These are phyloP conservation scores for Acanthamoeba rhysodes DNA, from an alignment of 208 protist genomes.

Conservation along the genomic window DNA sequence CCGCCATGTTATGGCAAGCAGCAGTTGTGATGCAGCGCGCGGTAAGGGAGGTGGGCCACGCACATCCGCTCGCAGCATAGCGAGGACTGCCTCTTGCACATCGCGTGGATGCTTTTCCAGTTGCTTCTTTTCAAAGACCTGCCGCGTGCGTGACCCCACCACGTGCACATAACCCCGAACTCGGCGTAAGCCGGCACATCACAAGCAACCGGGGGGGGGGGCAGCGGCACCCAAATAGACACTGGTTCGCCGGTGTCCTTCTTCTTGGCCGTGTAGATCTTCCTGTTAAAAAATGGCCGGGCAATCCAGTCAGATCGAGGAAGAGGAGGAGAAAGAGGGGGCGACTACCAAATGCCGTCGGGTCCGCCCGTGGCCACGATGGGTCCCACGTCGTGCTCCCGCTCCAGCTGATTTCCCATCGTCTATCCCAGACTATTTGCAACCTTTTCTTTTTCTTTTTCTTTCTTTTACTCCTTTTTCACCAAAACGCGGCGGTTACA, in stretches of 20 bases:
- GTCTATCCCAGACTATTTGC: too few species aligned
- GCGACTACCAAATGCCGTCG: neutral
- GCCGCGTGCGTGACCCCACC: neutral
- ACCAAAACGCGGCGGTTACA: neutral
- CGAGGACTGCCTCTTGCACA: slow-evolving; percentile 1
- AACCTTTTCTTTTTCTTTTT: too few species aligned
- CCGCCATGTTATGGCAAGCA: neutral
- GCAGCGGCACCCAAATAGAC: neutral
- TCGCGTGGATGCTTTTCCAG: slow-evolving; percentile 9
- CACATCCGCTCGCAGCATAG: slow-evolving; percentile 8
- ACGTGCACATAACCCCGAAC: too few species aligned
- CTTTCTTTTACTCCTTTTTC: too few species aligned
- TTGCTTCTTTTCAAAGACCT: slow-evolving; percentile 16
- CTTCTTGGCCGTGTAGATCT: slow-evolving; percentile 59
- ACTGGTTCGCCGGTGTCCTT: slow-evolving; percentile 12
- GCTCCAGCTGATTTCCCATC: slow-evolving; percentile 51
- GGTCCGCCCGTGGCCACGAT: slow-evolving; percentile 9
- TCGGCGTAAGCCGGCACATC: too few species aligned
- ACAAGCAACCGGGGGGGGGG: neutral
- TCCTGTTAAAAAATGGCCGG: neutral
- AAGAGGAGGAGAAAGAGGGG: neutral
- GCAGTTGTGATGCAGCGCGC: neutral
- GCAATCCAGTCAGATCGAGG: neutral
- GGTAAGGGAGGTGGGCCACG: neutral
- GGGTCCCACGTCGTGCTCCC: slow-evolving; percentile 22